These are phyloP conservation scores for Aspergillus olivimuriae DNA, from an alignment of 495 filamentous ascomycete species.

Conservation along the genomic window DNA sequence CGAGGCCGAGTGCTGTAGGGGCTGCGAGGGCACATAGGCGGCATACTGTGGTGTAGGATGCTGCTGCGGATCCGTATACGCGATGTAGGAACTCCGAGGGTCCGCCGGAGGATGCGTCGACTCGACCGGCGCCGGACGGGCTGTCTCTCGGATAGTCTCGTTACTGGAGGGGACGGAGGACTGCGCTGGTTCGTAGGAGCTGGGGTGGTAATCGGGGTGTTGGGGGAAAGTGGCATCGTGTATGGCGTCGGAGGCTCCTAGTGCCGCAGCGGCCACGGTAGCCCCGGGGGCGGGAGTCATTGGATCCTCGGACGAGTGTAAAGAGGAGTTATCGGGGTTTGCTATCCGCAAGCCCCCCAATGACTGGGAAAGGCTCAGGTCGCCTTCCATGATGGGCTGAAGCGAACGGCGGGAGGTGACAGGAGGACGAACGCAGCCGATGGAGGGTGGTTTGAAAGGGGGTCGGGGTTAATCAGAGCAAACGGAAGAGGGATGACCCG, in stretches of 20 bases:
- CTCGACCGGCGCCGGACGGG: slow-evolving; percentile 19
- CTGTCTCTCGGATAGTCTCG: slow-evolving; percentile 15
- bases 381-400: slow-evolving; percentile 67
- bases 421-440: neutral
- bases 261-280: slow-evolving; percentile 20
- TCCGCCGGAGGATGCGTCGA: slow-evolving; percentile 8
- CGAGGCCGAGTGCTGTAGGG: slow-evolving; percentile 15
- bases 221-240: slow-evolving; percentile 15
- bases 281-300: slow-evolving; percentile 13
- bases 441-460: slow-evolving; percentile 1
- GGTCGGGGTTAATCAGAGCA: too few relatives aligned
- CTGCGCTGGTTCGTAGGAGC: neutral
- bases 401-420: slow-evolving; percentile 5
- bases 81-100: slow-evolving; percentile 21
- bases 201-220: slow-evolving; percentile 12
- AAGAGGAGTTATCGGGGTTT: slow-evolving; percentile 82
- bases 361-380: slow-evolving; percentile 86
- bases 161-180: neutral
- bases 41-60: slow-evolving; percentile 22
- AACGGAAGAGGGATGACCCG: too few relatives aligned
- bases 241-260: slow-evolving; percentile 15
- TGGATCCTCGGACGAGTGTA: slow-evolving; percentile 46
- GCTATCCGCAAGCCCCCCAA: slow-evolving; percentile 94
- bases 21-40: slow-evolving; percentile 37
- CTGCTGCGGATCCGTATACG: slow-evolving; percentile 18